A percentile compares a stretch with the other conserved stretches of the same genome.
Conservation (phyloP, 129 eudicot species). For the Logfia minima region DNA sequence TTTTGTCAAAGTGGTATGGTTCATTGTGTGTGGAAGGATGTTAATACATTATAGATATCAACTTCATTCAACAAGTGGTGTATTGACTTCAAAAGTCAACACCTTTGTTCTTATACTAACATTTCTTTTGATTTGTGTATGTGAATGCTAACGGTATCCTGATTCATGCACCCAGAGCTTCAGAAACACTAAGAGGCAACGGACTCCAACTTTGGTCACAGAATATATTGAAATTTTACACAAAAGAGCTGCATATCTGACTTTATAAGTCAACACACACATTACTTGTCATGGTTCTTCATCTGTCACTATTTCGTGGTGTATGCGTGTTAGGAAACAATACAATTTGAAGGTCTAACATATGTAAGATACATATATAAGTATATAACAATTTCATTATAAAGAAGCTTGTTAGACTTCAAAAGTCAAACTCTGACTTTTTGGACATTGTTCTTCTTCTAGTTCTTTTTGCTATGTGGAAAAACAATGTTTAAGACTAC, state of each 20-base stretch:
- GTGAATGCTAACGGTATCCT: neutral
- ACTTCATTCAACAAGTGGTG: neutral
- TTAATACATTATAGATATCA: too few species aligned
- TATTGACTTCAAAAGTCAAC: neutral
- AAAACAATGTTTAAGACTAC: too few species aligned
- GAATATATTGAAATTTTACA: neutral
- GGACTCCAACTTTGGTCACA: neutral
- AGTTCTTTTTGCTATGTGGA: too few species aligned
- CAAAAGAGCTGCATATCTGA: neutral
- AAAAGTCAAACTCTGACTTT: neutral
- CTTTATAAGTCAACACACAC: neutral
- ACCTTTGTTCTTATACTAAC: neutral
- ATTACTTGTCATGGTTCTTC: neutral
- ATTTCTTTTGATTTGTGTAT: neutral
- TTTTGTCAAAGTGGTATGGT: neutral
- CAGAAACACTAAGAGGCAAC: neutral
- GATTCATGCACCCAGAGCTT: neutral
- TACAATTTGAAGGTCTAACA: neutral
- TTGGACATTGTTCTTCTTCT: neutral
- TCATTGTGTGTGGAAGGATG: neutral
- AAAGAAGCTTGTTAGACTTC: neutral
- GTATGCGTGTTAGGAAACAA: neutral
- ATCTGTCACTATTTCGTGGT: neutral
- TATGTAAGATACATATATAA: neutral
- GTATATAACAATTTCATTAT: too few species aligned